Evolutionary conservation across 2,329 filamentous ascomycete species (phyloP), one percentile per base, ranked within the genome.

Genomic region (Xylariomycetidae sp.): DNA sequence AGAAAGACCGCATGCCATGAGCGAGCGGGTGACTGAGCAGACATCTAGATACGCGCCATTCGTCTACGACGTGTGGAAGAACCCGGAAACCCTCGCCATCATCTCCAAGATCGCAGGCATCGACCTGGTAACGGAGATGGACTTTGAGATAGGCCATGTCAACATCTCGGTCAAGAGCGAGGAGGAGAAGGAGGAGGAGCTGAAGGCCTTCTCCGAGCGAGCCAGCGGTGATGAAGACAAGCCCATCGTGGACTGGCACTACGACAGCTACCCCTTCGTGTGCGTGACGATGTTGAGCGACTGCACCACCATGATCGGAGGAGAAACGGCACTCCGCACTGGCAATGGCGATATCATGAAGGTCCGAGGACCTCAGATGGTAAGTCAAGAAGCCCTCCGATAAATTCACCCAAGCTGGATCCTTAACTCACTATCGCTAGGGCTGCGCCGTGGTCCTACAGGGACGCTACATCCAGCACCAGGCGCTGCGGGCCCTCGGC

Each of bases 261-360:
- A 62, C 1, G 80, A 82, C 53, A 77, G 72, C 49, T 82, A 79
- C 49, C 77, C 78, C 0, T 83, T 82, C 49, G 78, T 83, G n/a
- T 82, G 77, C 44, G 77, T 83, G n/a, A 66, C 70, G 6, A 83
- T 82, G 77, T 65, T 82, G 17, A 77, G 73, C 22, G 77, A 82
- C 47, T 80, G 75, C 42, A 68, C 65, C 0, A 61, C 64, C 23
- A 82, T 82, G 78, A 58, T 77, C 10, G 79, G 79, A 8, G 78
- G 79, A 4, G 79, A 82, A 56, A 82, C 78, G 1, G 77, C 72
- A 2, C 53, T 82, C n/a, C 64, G 67, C 23, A 77, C 63, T 2
- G 69, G 62, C 2, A 62, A 63, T 16, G 74, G 74, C 3, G 64
- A 73, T 3, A 62, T 77, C 12, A 54, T 75, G 39, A 78, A 77